Base-by-base conservation (phyloP, 305 asterid species). In the Fraxinus baroniana region DNA sequence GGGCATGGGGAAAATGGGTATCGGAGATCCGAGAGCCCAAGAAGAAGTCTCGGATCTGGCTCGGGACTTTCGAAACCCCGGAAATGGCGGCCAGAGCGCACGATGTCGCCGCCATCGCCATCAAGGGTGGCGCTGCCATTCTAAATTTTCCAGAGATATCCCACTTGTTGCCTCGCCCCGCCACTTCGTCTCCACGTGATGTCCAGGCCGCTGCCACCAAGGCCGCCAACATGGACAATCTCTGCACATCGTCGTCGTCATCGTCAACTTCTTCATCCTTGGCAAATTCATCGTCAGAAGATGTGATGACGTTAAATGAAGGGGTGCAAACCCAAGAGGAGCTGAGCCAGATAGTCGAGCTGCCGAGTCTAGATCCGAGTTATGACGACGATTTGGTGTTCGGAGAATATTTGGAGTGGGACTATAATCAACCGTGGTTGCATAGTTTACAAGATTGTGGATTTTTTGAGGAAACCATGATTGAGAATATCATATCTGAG, bases 21-120 rank as follows among this genome's bases (percentile, higher is more conserved):
- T 91, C 94, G 1, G 94, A 91, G 66, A 91, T 91, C 83, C 89
- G 94, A 22, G 91, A 91, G 86, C 94, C 93, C 1, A 82, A 71
- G 41, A 91, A 91, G 90, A 91, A 89, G 76, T 91, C 94, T 0
- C 88, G 94, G 84, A 91, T 91, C 86, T 91, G 94, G 94, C 84
- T 91, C 0, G 94, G 94, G 3, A 91, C 93, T 0, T 91, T 91
- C 76, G 88, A 89, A 26, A 89, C 84, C 37, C 81, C 94, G 12
- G 92, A 91, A 66, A 91, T 91, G 94, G 94, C 92, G 12, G 94
- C 94, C 4, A 86, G 94, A 2, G 92, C 92, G 7, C 94, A 91
- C 78, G 94, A 91, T 87, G 94, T 88, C 1, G 92, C 94, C 1
- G 92, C 94, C 0, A 64, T 89, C 1, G 88, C 92, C 18, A 85